phyloP scores from a whole-genome alignment of 2,329 filamentous ascomycete species.

The Phialophora expanda region DNA sequence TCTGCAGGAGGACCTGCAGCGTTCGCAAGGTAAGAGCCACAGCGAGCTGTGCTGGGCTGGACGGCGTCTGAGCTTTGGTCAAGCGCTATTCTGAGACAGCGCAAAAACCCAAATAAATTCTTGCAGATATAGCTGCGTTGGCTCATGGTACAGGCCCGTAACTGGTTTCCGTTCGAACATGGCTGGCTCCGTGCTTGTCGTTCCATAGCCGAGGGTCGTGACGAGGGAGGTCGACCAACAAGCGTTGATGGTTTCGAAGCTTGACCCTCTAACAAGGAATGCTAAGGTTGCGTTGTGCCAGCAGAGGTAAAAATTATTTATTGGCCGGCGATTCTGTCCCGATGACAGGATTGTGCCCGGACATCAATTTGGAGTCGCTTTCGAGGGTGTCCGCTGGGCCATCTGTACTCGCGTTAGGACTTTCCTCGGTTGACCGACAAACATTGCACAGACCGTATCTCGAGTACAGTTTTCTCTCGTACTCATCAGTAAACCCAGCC shows the following conservation, averaged over 20 bases:
- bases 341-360: constrained; percentile 54
- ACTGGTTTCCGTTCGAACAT: neutral
- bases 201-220: neutral
- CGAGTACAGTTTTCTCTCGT: constrained; percentile 49
- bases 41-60: constrained; percentile 5
- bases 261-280: neutral
- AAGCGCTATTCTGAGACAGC: constrained; percentile 18
- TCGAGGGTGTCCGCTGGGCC: constrained; percentile 60
- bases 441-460: constrained; percentile 48
- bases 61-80: constrained; percentile 18
- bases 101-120: neutral
- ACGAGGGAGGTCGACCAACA: neutral
- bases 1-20: neutral
- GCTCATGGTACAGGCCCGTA: neutral
- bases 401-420: constrained; percentile 46
- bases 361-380: constrained; percentile 54
- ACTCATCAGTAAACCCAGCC: constrained; percentile 52
- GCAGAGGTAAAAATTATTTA: constrained; percentile 47
- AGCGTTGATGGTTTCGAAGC: neutral
- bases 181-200: neutral
- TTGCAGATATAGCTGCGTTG: neutral
- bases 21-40: constrained; percentile 21
- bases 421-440: neutral
- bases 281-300: neutral
- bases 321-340: constrained; percentile 54